phyloP scores from a whole-genome alignment of 2,329 filamentous ascomycete species.

The Aureobasidium sp. region DNA sequence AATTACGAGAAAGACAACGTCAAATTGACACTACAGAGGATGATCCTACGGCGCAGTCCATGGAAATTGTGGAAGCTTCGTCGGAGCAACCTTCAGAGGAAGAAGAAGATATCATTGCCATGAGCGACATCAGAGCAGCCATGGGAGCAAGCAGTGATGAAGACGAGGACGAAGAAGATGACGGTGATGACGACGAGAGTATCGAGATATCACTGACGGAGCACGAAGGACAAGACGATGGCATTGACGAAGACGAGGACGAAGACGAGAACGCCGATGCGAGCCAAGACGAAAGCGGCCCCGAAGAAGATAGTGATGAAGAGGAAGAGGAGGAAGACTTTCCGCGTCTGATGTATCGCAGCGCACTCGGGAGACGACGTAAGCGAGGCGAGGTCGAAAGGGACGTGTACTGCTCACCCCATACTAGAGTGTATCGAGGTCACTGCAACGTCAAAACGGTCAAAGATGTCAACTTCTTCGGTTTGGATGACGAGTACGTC shows the following conservation, averaged over 20 bases:
- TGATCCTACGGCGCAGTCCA: conserved; percentile 28
- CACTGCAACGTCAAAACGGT: conserved; percentile 63
- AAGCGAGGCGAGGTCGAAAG: conserved; percentile 46
- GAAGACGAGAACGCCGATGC: conserved; percentile 22
- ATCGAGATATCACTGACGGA: not conserved
- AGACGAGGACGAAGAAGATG: conserved; percentile 17
- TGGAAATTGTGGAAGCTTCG: conserved; percentile 32
- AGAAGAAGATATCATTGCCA: conserved; percentile 14
- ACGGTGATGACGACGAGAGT: conserved; percentile 16
- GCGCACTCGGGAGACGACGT: conserved; percentile 42
- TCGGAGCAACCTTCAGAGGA: conserved; percentile 12
- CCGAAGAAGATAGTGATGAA: conserved; percentile 19
- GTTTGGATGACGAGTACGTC: conserved; percentile 60
- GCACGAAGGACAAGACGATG: not conserved
- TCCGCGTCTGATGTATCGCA: conserved; percentile 37
- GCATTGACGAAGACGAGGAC: conserved; percentile 23
- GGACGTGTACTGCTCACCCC: conserved; percentile 48
- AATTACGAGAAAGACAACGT: conserved; percentile 33
- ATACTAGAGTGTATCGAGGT: conserved; percentile 52
- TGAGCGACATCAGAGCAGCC: conserved; percentile 14
- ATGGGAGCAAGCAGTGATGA: conserved; percentile 19
- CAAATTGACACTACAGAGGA: conserved; percentile 40
- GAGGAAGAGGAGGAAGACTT: conserved; percentile 32
- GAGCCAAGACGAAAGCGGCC: conserved; percentile 17
- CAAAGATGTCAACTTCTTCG: conserved; percentile 64